Base-by-base conservation (phyloP, 305 asterid species). In the Solanum hybrid region DNA sequence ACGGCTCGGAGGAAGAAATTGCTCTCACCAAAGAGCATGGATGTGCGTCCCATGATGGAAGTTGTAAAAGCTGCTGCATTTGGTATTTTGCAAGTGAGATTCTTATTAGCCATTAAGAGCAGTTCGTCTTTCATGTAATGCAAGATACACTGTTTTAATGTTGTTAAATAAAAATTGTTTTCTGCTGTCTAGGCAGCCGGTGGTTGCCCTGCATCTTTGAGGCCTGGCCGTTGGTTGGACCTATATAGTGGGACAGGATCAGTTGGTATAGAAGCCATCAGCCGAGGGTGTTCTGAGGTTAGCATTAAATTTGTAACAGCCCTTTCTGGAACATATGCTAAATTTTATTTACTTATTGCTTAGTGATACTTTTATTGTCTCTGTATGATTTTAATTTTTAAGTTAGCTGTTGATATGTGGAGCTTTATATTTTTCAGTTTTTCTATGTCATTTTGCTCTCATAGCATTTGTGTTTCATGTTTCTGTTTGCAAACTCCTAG, bases 1-100 rank as follows among this genome's bases (percentile, higher is more conserved):
- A 95, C 93, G 10, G 99, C 98, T 91, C 94, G 98, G 72, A 94
- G 99, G 92, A 97, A 96, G 93, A 97, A 97, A 89, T 89, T 97
- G 93, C 98, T 97, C 89, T 97, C 99, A 39, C 99, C 99, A 1
- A 97, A 97, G 94, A 95, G 99, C 89, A 94, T 94, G 97, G 98
- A 96, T 89, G 99, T 96, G 78, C 96, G 99, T 33, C 99, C 99
- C 36, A 96, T 97, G 99, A 97, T 97, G 99, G 98, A 97, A 93
- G 99, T 97, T n/a, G 99, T 96, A 15, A 97, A 97, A 89, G 99
- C 96, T 90, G 98, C 99, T 79, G 98, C 99, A 87, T 97, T 97
- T 91, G 90, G 94, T 38, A 97, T 97, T 92, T 94, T 97, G 93
- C 99, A 97, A 97, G 99, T 96, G 89, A 85, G 88, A 57, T 31